These are phyloP conservation scores for Luffa acutangula DNA, from an alignment of 306 rosid species.

Conservation along the genomic window DNA sequence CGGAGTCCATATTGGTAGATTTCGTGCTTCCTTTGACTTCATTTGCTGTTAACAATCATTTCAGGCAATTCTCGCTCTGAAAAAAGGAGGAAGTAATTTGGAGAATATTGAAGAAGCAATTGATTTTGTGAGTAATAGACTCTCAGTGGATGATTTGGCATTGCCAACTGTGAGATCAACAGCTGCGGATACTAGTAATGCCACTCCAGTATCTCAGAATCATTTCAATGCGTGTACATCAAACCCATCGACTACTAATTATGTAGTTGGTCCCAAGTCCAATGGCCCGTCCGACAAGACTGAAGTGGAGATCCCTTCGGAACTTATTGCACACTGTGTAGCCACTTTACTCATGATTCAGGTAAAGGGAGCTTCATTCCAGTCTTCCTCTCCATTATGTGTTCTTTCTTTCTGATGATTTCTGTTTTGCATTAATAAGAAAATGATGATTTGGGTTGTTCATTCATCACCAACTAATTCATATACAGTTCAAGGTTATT, in stretches of 20 bases:
- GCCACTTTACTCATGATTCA: constrained; percentile 82
- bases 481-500: neutral
- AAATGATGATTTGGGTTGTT: neutral
- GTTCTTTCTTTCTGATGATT: neutral
- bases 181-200: constrained; percentile 32
- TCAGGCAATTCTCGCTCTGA: constrained; percentile 62
- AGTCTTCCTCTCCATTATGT: neutral
- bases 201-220: constrained; percentile 37
- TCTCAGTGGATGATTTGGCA: constrained; percentile 47
- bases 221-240: constrained; percentile 32
- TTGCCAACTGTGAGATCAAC: constrained; percentile 27
- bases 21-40: constrained; percentile 14
- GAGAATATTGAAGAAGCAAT: constrained; percentile 67
- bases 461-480: neutral
- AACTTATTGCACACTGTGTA: constrained; percentile 72
- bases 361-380: constrained; percentile 26
- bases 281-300: constrained; percentile 35
- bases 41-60: constrained; percentile 21
- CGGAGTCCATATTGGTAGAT: neutral
- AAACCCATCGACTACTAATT: constrained; percentile 25
- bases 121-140: constrained; percentile 49
- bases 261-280: constrained; percentile 34
- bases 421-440: neutral
- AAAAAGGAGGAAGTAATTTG: constrained; percentile 34
- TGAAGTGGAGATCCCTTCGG: constrained; percentile 60